Percentiles rank a stretch among this genome's conserved stretches.
Evolutionary conservation across 441 rosid species (phyloP).

Genomic region (Gossypium schwendimanii): DNA sequence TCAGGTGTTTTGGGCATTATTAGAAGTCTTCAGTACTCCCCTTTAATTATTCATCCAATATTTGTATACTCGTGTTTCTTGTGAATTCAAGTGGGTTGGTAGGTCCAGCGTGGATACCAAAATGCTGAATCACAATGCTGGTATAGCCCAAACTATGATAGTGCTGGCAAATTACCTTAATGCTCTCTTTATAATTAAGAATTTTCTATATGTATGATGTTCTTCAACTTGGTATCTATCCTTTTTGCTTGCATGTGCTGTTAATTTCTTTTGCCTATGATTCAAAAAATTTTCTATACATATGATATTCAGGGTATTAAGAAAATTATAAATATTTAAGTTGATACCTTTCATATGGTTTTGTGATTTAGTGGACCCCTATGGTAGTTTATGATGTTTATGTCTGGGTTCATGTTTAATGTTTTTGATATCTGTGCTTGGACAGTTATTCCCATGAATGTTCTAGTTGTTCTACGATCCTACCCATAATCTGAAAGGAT

Average conservation of each 20-base stretch:
- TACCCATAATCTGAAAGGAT: background rate
- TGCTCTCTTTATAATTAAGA: background rate
- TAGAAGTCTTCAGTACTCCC: background rate
- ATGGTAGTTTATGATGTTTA: background rate
- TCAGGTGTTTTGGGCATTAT: background rate
- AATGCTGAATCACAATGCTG: background rate
- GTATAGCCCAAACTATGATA: background rate
- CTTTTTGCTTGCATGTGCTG: background rate
- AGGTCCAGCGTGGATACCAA: background rate
- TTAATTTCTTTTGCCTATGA: slow-evolving; percentile 6
- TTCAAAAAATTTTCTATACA: background rate
- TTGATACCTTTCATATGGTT: background rate
- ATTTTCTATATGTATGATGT: background rate
- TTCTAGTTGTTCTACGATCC: background rate
- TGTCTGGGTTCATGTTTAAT: background rate
- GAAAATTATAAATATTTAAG: background rate
- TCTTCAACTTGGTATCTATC: background rate
- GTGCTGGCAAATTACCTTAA: slow-evolving; percentile 7
- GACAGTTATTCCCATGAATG: background rate
- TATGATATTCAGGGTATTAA: background rate
- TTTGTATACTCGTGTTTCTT: background rate
- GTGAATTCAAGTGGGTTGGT: background rate
- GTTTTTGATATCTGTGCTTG: background rate
- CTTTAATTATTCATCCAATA: background rate
- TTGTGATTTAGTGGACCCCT: background rate